phyloP scores from a whole-genome alignment of 495 filamentous ascomycete genomes.

The Aspergillus asperescens region DNA sequence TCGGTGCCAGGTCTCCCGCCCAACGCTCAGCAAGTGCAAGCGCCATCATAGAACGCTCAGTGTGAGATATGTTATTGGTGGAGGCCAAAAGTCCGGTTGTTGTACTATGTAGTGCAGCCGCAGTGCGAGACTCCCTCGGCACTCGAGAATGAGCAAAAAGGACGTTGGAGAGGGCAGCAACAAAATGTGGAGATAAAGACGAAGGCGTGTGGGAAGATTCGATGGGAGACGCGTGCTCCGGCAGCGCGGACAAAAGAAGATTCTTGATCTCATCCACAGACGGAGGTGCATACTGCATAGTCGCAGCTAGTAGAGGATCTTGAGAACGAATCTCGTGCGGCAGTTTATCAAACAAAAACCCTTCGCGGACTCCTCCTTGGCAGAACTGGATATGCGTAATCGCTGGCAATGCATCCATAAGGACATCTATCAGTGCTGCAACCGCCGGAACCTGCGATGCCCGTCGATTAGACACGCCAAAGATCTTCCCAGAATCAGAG shows the following conservation, averaged over 20 bases:
- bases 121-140: constrained; percentile 49
- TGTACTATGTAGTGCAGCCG: constrained; percentile 63
- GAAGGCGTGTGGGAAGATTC: constrained; percentile 16
- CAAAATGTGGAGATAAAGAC: constrained; percentile 34
- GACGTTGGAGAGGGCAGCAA: constrained; percentile 48
- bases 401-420: constrained; percentile 59
- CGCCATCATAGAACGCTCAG: constrained; percentile 60
- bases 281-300: constrained; percentile 41
- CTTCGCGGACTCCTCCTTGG: constrained; percentile 78
- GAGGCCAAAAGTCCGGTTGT: constrained; percentile 60
- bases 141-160: constrained; percentile 44
- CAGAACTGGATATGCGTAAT: constrained; percentile 73
- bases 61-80: constrained; percentile 64
- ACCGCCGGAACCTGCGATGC: constrained; percentile 78
- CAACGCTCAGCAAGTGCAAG: constrained; percentile 70
- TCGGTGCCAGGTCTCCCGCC: constrained; percentile 56
- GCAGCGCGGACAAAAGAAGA: constrained; percentile 42
- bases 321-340: constrained; percentile 48
- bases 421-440: constrained; percentile 63
- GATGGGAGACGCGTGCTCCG: constrained; percentile 23
- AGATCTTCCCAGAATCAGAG: constrained; percentile 44
- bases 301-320: constrained; percentile 61
- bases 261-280: constrained; percentile 29
- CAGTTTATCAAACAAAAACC: constrained; percentile 64
- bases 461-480: constrained; percentile 75